Conservation (phyloP, 805 yeast genomes). For the Deakozyma indianensis region DNA sequence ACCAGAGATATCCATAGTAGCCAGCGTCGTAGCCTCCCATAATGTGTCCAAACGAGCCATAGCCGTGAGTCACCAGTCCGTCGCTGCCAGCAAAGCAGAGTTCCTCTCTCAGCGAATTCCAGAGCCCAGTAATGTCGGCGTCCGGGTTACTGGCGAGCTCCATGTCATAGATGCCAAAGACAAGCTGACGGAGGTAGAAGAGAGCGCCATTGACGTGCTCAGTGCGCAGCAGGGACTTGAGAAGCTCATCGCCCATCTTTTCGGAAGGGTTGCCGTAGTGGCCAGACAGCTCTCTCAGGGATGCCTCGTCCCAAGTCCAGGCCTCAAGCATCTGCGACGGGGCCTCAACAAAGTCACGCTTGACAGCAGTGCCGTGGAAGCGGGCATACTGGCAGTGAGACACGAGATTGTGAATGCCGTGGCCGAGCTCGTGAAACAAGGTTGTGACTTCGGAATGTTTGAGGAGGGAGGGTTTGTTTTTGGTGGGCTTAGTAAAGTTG, state of each 20-base stretch:
- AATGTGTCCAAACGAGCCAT: conserved; percentile 62
- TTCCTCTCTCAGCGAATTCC: conserved; percentile 58
- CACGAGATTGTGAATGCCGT: conserved; percentile 68
- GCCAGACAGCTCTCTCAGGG: conserved; percentile 38
- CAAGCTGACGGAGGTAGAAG: conserved; percentile 59
- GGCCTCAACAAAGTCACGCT: conserved; percentile 81
- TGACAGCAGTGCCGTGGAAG: conserved; percentile 65
- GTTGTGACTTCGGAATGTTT: conserved; percentile 70
- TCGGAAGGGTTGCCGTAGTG: conserved; percentile 49
- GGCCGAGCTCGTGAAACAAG: conserved; percentile 82
- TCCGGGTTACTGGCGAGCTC: conserved; percentile 42
- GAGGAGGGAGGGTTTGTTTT: conserved; percentile 55
- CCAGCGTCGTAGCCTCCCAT: conserved; percentile 79
- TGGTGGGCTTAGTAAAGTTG: conserved; percentile 65
- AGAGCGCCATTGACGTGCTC: conserved; percentile 70
- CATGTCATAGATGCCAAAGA: conserved; percentile 69
- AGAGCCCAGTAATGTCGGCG: conserved; percentile 37
- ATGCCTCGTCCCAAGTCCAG: conserved; percentile 69
- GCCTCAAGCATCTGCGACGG: conserved; percentile 84
- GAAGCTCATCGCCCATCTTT: conserved; percentile 39
- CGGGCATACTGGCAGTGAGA: conserved; percentile 50
- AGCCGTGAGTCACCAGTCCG: conserved; percentile 45
- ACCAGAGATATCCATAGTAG: conserved; percentile 78
- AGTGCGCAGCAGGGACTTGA: conserved; percentile 43
- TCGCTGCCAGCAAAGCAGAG: conserved; percentile 45